Evolutionary conservation across 176 grass and related monocot genomes (phyloP).

Genomic region (Chrysopogon serrulatus): DNA sequence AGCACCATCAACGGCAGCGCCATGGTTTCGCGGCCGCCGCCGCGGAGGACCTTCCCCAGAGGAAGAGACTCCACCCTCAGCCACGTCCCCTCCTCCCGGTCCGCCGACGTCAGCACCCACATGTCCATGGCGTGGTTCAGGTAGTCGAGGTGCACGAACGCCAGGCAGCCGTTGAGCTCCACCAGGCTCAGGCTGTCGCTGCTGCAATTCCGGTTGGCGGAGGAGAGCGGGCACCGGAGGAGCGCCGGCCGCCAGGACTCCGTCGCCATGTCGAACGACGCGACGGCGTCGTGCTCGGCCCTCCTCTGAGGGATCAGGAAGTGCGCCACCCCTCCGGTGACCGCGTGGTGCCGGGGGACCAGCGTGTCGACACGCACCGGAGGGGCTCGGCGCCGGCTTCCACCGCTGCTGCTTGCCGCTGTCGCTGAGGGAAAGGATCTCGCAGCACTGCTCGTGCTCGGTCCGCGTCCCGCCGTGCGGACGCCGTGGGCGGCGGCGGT

Average conservation of each 20-base stretch:
- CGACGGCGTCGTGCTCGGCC: neutral
- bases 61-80: neutral
- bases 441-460: neutral
- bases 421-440: neutral
- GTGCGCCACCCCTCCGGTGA: neutral
- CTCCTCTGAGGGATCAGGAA: neutral
- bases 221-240: neutral
- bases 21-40: neutral
- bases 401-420: neutral
- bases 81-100: neutral
- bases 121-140: neutral
- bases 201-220: neutral
- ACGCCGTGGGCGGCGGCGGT: no score
- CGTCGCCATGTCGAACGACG: neutral
- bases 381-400: no score
- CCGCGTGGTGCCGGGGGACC: neutral
- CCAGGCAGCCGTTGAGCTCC: neutral
- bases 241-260: neutral
- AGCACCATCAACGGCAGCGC: neutral
- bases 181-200: neutral
- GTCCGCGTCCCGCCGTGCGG: accelerated
- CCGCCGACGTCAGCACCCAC: neutral
- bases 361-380: neutral
- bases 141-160: neutral
- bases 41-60: neutral